Base-by-base conservation (phyloP, 2,329 filamentous ascomycete species). In the Fonsecaea pugnacius region DNA sequence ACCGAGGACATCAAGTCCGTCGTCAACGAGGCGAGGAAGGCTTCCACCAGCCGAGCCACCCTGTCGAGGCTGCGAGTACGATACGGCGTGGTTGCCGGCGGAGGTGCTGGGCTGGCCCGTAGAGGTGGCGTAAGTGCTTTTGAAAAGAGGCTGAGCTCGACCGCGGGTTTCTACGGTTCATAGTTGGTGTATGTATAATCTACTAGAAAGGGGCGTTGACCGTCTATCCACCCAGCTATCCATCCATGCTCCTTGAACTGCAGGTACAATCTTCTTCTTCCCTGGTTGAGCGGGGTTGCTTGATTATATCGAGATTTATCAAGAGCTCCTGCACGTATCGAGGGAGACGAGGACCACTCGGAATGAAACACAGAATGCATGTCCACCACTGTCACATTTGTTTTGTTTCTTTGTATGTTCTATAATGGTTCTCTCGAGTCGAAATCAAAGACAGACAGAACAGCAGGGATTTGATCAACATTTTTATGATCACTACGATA, bases 1-100 rank as follows among this genome's bases (percentile, higher is more conserved):
- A 52, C 50, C 14, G 50, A 52, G 24, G 50, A 52, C 21, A 52
- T 52, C 32, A 33, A 16, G 21, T 30, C 50, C 21, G 50, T 33
- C 27, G 50, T 52, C 32, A 33, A 32, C 27, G 50, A 52, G 9
- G 50, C 50, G 32, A 52, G 50, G 21, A 52, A 33, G 21, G 8
- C 50, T 4, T 10, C 24, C 7, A 52, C 27, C 8, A 24, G 24
- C 21, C 12, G 50, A 6, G 50, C n/a, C 40, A 18, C n/a, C 1
- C 12, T 52, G 24, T 52, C 32, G 50, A 32, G 14, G 24, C 32
- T 52, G 50, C 50, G 50, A 6, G 50, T 52, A 2, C 50, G 50
- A 4, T 52, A 52, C 21, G 50, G 50, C 32, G 8, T 30, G 8
- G 32, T 30, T 32, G 24, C 50, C n/a, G 32, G 32, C 1, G 50